Conservation (phyloP, 345 rosid genomes). For the Eucalyptus tenuipes region DNA sequence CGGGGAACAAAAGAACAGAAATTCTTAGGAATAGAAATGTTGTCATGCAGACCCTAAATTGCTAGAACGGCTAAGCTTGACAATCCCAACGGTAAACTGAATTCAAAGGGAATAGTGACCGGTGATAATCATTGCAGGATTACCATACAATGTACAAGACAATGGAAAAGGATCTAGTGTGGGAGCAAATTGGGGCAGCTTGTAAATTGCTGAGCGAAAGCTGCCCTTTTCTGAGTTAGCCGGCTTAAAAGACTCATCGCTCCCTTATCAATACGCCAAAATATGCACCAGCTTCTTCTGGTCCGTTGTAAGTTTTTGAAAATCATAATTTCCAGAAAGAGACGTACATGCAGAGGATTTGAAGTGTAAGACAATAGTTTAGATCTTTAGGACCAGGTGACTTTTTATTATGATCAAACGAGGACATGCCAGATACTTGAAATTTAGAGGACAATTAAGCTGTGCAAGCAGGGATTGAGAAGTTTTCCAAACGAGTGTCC, state of each 20-base stretch:
- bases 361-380: not conserved
- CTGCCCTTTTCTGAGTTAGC: too few species aligned
- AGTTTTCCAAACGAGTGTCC: accelerated
- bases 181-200: too few species aligned
- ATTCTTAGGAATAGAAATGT: too few species aligned
- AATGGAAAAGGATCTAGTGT: too few species aligned
- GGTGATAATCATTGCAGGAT: not conserved
- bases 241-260: too few species aligned
- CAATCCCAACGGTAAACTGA: accelerated
- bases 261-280: too few species aligned
- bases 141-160: accelerated
- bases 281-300: accelerated
- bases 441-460: accelerated
- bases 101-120: not conserved
- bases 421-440: not conserved
- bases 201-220: too few species aligned
- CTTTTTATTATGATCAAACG: not conserved
- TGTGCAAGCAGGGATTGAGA: accelerated
- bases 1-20: too few species aligned
- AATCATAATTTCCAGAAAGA: too few species aligned
- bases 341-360: accelerated
- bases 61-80: not conserved
- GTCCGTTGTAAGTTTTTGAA: too few species aligned
- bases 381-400: not conserved
- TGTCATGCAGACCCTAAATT: too few species aligned